Percentiles rank a stretch among this genome's conserved stretches.
These are phyloP conservation scores for Geranium incanum DNA, from an alignment of 441 rosid genomes.

Conservation along the genomic window DNA sequence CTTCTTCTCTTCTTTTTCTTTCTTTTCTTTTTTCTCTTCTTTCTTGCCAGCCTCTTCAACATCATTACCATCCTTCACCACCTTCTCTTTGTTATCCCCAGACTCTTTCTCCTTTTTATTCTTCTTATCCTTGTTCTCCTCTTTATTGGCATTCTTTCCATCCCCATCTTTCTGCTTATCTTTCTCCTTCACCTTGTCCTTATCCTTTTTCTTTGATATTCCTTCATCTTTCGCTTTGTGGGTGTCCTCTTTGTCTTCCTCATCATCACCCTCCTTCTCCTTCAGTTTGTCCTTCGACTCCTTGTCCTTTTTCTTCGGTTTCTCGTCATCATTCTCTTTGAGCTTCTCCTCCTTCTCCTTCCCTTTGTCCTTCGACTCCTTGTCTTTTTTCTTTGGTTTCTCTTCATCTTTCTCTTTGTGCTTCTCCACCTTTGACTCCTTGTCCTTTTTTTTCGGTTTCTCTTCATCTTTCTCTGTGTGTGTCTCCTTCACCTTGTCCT, in stretches of 20 bases:
- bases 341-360: conserved; percentile 8
- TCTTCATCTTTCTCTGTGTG: conserved; percentile 17
- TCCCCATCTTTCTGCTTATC: too few relatives aligned
- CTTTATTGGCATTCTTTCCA: conserved; percentile 10
- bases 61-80: conserved; percentile 9
- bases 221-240: too few relatives aligned
- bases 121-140: conserved; percentile 2
- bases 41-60: conserved; percentile 6
- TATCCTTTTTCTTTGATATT: too few relatives aligned
- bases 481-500: background rate
- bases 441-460: conserved; percentile 37
- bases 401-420: conserved; percentile 1
- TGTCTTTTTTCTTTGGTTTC: conserved; percentile 2
- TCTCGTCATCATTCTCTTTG: conserved; percentile 12
- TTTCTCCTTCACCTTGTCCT: too few relatives aligned
- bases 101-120: background rate
- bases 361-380: background rate
- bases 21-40: conserved; percentile 3
- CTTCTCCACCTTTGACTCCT: conserved; percentile 17
- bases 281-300: too few relatives aligned
- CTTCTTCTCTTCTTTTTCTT: conserved; percentile 9
- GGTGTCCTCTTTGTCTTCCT: too few relatives aligned
- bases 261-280: too few relatives aligned
- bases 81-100: conserved; percentile 12
- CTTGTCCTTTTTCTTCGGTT: background rate